Percentiles rank a stretch among this genome's conserved stretches.
These are phyloP conservation scores for Candida argentea DNA, from an alignment of 805 yeast species.

Conservation along the genomic window DNA sequence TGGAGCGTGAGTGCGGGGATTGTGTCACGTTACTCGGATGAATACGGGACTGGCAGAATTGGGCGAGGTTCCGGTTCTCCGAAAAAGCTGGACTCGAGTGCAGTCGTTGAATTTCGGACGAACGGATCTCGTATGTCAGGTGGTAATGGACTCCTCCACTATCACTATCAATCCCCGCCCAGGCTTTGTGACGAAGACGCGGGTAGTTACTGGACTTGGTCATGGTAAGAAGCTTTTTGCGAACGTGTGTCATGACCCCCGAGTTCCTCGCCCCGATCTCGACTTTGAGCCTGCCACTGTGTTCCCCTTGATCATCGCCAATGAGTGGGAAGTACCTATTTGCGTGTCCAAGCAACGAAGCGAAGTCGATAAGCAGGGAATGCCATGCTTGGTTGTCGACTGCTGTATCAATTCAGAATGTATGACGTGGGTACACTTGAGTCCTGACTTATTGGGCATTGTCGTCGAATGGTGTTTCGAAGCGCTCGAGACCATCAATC, in stretches of 20 bases:
- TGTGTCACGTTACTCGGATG: too few relatives aligned
- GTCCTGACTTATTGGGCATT: constrained; percentile 51
- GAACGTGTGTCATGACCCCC: constrained; percentile 59
- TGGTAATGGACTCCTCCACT: too few relatives aligned
- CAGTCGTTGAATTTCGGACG: too few relatives aligned
- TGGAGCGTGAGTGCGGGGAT: too few relatives aligned
- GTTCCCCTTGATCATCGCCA: constrained; percentile 53
- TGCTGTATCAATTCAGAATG: constrained; percentile 65
- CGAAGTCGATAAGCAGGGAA: constrained; percentile 63
- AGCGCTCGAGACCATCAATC: constrained; percentile 51
- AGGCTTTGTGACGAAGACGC: constrained; percentile 66
- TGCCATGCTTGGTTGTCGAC: constrained; percentile 56
- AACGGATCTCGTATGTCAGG: too few relatives aligned
- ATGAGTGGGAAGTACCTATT: constrained; percentile 82
- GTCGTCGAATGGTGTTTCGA: constrained; percentile 80
- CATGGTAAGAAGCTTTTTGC: constrained; percentile 58
- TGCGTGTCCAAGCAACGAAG: constrained; percentile 49
- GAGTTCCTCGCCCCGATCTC: constrained; percentile 52
- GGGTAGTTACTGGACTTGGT: constrained; percentile 19
- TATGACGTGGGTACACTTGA: constrained; percentile 50
- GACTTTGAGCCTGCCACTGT: constrained; percentile 49
- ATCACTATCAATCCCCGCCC: constrained; percentile 42
- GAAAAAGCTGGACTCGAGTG: too few relatives aligned
- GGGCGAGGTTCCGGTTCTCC: too few relatives aligned
- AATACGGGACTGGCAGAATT: constrained; percentile 6